Percentiles rank a stretch among this genome's conserved stretches.
phyloP scores from a whole-genome alignment of 2,329 filamentous ascomycete species.

The Trichoderma harzianum region DNA sequence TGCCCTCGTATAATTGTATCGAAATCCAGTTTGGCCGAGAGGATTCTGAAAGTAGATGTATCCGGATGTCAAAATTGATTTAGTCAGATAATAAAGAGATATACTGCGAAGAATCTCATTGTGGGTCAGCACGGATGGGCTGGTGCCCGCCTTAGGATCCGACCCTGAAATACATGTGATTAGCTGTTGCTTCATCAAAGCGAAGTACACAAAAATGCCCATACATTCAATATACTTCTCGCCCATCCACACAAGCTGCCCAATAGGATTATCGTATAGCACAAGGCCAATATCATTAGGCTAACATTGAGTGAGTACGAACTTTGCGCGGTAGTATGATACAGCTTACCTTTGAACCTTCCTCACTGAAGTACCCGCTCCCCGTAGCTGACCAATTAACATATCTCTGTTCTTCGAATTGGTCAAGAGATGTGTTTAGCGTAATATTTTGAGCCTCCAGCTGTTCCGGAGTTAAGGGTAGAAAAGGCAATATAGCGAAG shows the following conservation, averaged over 20 bases:
- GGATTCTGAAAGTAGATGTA: not conserved
- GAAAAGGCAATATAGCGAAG: not conserved
- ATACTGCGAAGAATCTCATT: not conserved
- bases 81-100: not conserved
- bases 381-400: not conserved
- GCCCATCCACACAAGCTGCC: not conserved
- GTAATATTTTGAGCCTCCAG: not conserved
- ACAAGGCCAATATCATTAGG: not conserved
- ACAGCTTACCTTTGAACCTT: not conserved
- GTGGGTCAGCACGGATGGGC: not conserved
- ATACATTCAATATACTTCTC: not conserved
- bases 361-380: not conserved
- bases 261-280: not conserved
- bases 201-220: not conserved
- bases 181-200: not conserved
- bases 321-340: not conserved
- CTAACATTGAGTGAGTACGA: not conserved
- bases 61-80: not conserved
- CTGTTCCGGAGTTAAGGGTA: not conserved
- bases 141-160: not conserved
- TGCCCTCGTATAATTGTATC: not conserved
- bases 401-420: not conserved
- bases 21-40: not conserved
- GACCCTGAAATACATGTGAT: not conserved
- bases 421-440: not conserved